Base-by-base conservation (phyloP, 2,329 filamentous ascomycete genomes). In the Neopestalotiopsis clavispora region DNA sequence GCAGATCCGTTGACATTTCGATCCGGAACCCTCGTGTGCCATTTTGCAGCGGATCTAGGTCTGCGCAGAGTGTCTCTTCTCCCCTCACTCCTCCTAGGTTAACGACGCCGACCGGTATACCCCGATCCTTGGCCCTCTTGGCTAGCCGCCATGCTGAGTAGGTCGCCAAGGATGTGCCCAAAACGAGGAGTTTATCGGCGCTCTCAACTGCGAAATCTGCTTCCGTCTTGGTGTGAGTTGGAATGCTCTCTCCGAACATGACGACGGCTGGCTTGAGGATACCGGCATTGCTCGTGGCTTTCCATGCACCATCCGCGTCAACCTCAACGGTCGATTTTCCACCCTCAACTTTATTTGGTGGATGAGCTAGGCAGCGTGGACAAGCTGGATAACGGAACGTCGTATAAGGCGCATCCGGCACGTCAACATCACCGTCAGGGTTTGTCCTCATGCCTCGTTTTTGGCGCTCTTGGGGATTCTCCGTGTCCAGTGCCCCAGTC, bases 231-330 rank as follows among this genome's bases (percentile, higher is more conserved):
- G 95, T 90, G 1, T 81, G 75, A 1, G 82, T 80, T 0, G 88
- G 84, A 64, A 98, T 97, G 69, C 90, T 95, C 80, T 98, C 96
- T 17, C 96, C 96, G 78, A 98, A 98, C 94, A 98, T 98, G 74
- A 95, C 91, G 2, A 99, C 95, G 0, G 93, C 93, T 3, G 96
- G 96, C 77, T 98, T 98, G 67, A 99, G 80, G 49, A 98, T 89
- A 2, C 95, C 96, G 0, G 90, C 93, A 2, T 87, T 90, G 73
- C 89, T 91, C 0, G 82, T 82, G 5, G 85, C 74, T 52, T 84
- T 81, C 93, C 92, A 97, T 0, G 94, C 95, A 0, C 95, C 95
- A 66, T 98, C 94, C 1, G 77, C 74, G 75, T 98, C 95, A 13
- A 92, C 87, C 71, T 92, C 84, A 1, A 98, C 90, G 32, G 80